phyloP scores from a whole-genome alignment of 2,329 filamentous ascomycete genomes.

The Paracoccidioides brasiliensis region DNA sequence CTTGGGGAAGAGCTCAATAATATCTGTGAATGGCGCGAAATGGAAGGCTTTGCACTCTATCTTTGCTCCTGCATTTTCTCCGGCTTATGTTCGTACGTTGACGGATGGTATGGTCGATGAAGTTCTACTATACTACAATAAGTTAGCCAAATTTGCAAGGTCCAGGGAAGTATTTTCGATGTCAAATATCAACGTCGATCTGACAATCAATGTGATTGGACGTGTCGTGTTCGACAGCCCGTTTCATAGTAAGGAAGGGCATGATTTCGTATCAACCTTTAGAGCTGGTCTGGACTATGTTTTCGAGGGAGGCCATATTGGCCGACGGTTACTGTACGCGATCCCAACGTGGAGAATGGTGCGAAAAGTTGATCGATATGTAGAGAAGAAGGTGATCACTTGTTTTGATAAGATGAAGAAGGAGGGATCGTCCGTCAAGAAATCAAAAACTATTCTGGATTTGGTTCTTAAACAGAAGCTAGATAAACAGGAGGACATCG shows the following conservation, averaged over 20 bases:
- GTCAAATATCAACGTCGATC: constrained; percentile 6
- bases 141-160: constrained; percentile 24
- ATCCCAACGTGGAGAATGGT: constrained; percentile 9
- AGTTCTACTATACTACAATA: constrained; percentile 19
- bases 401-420: background rate
- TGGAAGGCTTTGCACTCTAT: constrained; percentile 34
- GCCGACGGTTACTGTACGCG: constrained; percentile 2
- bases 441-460: constrained; percentile 2
- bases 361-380: constrained; percentile 7
- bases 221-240: constrained; percentile 15
- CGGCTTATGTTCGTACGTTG: constrained; percentile 19
- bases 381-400: background rate
- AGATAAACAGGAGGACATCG: background rate
- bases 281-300: constrained; percentile 9
- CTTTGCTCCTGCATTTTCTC: constrained; percentile 28
- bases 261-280: constrained; percentile 6
- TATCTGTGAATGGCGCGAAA: constrained; percentile 26
- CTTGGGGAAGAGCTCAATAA: constrained; percentile 21
- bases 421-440: background rate
- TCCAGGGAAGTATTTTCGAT: constrained; percentile 1
- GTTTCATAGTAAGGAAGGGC: constrained; percentile 23
- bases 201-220: constrained; percentile 16
- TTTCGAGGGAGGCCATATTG: constrained; percentile 12
- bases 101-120: constrained; percentile 22
- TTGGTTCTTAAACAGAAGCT: constrained; percentile 1